Conservation (phyloP, 208 protist species). For the Acanthamoeba polyphaga region DNA sequence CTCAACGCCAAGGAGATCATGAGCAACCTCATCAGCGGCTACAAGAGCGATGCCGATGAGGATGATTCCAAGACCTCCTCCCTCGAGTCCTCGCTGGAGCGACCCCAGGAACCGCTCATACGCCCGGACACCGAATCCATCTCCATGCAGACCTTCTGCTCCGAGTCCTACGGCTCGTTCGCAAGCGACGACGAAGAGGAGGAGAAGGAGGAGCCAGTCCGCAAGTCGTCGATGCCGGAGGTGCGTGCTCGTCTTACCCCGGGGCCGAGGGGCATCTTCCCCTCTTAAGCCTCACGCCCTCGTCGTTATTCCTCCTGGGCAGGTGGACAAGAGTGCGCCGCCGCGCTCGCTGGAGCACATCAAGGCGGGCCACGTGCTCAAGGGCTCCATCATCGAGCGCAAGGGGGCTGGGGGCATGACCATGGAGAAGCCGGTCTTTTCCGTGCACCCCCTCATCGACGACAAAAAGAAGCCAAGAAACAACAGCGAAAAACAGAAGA, state of each 20-base stretch:
- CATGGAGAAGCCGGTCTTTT: background rate
- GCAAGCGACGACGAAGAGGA: slow-evolving; percentile 3
- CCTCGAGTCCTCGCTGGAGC: background rate
- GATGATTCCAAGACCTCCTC: slow-evolving; percentile 21
- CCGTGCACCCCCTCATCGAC: background rate
- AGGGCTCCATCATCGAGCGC: slow-evolving; percentile 2
- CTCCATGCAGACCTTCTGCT: slow-evolving; percentile 24
- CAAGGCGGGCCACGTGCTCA: background rate
- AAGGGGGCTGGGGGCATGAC: background rate
- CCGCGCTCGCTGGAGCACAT: background rate
- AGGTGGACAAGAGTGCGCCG: background rate
- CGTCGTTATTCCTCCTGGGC: background rate
- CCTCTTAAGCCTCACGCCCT: background rate
- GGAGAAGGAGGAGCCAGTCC: background rate
- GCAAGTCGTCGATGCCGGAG: background rate
- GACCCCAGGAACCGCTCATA: background rate
- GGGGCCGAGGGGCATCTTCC: too few relatives aligned
- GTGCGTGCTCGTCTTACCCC: background rate
- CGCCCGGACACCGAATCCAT: background rate
- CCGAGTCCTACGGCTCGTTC: background rate
- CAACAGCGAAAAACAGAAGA: background rate
- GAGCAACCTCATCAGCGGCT: background rate
- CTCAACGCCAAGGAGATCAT: slow-evolving; percentile 26
- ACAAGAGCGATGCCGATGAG: background rate
- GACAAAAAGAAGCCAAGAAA: slow-evolving; percentile 20